Base-by-base conservation (phyloP, 148 eudicot species). In the Silene uniflora region DNA sequence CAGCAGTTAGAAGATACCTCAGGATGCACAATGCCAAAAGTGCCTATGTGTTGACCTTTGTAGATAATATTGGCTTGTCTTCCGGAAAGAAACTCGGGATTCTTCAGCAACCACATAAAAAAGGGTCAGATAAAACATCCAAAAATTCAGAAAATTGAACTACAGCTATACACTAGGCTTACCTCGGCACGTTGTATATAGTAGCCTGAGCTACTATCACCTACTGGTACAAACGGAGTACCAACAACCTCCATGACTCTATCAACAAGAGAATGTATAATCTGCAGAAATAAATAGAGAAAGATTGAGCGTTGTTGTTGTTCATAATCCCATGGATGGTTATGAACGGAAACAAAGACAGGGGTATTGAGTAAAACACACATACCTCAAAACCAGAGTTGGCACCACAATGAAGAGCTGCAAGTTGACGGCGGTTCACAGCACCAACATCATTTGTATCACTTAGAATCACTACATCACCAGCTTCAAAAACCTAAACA, bases 311-410 rank as follows among this genome's bases (percentile, higher is more conserved):
- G 39, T 21, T n/a, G 23, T 21, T n/a, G 23, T 5, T 32, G 35
- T 10, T 52, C 55, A 63, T 24, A 16, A 22, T 16, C 4, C 35
- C 35, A 32, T 32, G 21, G 16, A 46, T 21, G n/a, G 17, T 52
- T 13, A 21, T 4, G 10, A 42, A 46, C 18, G 8, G 17, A 68
- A 42, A 54, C 10, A 71, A 67, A 27, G 21, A 47, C 3, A 66
- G 27, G 6, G 67, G 22, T 27, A 5, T 59, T 29, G 17, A 44
- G n/a, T 19, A 32, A 19, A 72, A 21, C 32, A 39, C 68, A 11
- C 16, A 55, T 86, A 92, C 99, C 99, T 95, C 99, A 69, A 95
- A 95, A 44, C 99, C 99, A 21, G 99, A 92, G 76, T 71, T 90
- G 76, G 92, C 84, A 80, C 97, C 99, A 87, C 99, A 95, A 74